Evolutionary conservation across 2,329 filamentous ascomycete species (phyloP), one percentile per base, ranked within the genome.

Genomic region (Stachybotrys elegans): DNA sequence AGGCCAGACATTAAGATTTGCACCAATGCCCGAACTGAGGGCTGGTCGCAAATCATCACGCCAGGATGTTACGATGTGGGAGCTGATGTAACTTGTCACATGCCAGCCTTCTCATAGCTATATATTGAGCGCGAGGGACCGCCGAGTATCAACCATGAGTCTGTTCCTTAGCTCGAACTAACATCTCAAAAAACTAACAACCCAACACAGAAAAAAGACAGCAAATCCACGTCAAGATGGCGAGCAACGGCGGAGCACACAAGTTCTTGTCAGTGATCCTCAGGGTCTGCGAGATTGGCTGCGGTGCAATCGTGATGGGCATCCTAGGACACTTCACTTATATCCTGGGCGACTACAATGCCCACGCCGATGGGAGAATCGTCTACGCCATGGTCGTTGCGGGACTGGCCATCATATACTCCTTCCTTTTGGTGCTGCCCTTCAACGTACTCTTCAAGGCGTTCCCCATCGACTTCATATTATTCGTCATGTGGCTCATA

Each of bases 401-500:
- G 4, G 49, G 52, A 31, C 51, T 58, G 21, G 48, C 45, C 43
- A 52, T 57, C 38, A 44, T 54, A 35, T 55, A 51, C 44, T 48
- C 39, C 16, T 41, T 53, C 19, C 22, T 54, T 31, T 40, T 51
- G 29, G 42, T 43, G 13, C 16, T 27, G 1, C 52, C 52, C 5
- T 42, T 54, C 42, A 46, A 43, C 13, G 38, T 34, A 17, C 43
- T 49, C 6, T 50, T 49, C 32, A 37, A 46, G 35, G 40, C 39
- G 17, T 54, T 52, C 44, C 52, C 52, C 7, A 37, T 49, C n/a
- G 52, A 54, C 38, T 48, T 53, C 14, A 29, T 51, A 17, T 25
- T 54, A n/a, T 52, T 49, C 22, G 27, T 53, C 43, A 48, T 47
- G 45, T 54, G 52, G 52, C 49, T 54, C 22, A 49, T 54, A 12